Evolutionary conservation across 257 asterid genomes (phyloP).

Genomic region (Solanum arcanum): DNA sequence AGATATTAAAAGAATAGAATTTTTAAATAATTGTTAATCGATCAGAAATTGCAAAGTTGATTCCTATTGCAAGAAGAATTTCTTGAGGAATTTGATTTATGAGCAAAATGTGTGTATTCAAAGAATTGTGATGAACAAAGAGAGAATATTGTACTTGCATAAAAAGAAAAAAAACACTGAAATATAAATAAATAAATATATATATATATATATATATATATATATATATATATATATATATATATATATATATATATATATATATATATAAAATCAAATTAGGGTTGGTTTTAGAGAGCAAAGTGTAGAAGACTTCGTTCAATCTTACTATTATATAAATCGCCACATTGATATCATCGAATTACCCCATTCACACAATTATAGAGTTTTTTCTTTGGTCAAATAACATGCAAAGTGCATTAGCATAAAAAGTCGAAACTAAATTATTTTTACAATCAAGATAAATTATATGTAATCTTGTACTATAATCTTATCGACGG

Average conservation of each 20-base stretch:
- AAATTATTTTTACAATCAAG: neutral
- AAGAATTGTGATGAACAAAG: neutral
- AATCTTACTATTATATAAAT: neutral
- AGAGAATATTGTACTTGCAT: too few species aligned
- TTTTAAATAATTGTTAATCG: too few species aligned
- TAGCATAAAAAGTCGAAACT: neutral
- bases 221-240: too few species aligned
- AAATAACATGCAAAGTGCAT: neutral
- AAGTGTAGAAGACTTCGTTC: neutral
- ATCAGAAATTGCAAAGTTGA: too few species aligned
- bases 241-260: too few species aligned
- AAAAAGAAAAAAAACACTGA: too few species aligned
- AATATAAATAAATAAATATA: too few species aligned
- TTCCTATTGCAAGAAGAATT: too few species aligned
- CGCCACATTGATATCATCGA: neutral
- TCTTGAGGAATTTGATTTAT: neutral
- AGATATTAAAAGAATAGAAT: too few species aligned
- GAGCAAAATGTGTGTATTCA: neutral
- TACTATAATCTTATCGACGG: neutral
- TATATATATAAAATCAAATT: neutral
- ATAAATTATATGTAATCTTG: neutral
- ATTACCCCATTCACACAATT: neutral
- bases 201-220: too few species aligned
- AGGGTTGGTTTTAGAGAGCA: neutral
- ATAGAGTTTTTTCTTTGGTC: neutral